Evolutionary conservation across 2,329 filamentous ascomycete genomes (phyloP).

Genomic region (Exophiala spinifera): DNA sequence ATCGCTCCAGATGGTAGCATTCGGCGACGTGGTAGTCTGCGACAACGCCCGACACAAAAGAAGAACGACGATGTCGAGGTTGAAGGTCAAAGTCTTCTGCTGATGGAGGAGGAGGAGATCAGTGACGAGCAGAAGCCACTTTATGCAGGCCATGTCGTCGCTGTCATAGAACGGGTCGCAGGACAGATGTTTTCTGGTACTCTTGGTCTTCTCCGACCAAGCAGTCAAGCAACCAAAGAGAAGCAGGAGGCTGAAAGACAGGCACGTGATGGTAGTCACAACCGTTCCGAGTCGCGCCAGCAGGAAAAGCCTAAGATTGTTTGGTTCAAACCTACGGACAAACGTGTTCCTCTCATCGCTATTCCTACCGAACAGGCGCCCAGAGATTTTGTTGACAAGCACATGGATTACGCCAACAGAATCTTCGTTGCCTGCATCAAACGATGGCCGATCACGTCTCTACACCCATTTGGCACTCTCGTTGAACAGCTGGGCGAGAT

Average conservation of each 20-base stretch:
- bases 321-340: constrained; percentile 99
- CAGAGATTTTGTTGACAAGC: constrained; percentile 96
- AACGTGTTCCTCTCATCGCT: constrained; percentile 94
- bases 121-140: constrained; percentile 97
- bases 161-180: constrained; percentile 92
- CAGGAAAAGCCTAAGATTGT: constrained; percentile 99
- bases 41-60: constrained; percentile 96
- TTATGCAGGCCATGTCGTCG: constrained; percentile 94
- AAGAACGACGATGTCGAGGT: constrained; percentile 99
- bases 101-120: constrained; percentile 98
- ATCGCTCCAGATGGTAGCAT: constrained; percentile 74
- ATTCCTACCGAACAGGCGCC: constrained; percentile 98
- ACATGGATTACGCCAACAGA: constrained; percentile 93
- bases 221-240: constrained; percentile 98
- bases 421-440: constrained; percentile 99
- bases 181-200: constrained; percentile 99
- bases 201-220: constrained; percentile 86
- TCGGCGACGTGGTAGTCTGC: constrained; percentile 86
- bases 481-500: constrained; percentile 96
- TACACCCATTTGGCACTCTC: constrained; percentile 95
- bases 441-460: constrained; percentile 98
- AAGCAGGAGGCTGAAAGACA: constrained; percentile 97
- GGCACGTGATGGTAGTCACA: constrained; percentile 75
- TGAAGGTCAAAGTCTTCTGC: constrained; percentile 90
- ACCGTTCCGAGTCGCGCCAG: constrained; percentile 72